phyloP scores from a whole-genome alignment of 2,329 filamentous ascomycete genomes.

The Diaporthe batatas region DNA sequence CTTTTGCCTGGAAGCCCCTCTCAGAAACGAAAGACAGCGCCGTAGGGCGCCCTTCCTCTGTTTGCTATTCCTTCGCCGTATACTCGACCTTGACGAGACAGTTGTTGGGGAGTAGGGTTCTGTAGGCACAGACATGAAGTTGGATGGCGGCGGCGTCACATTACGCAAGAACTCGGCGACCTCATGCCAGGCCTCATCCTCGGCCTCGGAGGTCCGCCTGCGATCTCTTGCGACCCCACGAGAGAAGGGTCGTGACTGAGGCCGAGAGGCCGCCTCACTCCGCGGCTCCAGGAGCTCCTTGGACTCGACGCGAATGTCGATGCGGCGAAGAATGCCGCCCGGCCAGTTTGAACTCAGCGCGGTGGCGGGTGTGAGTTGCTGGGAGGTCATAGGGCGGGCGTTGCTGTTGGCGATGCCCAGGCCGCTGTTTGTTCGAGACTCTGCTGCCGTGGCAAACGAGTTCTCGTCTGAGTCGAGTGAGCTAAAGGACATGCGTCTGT shows the following conservation, averaged over 20 bases:
- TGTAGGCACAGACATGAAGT: slow-evolving; percentile 61
- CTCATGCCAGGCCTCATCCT: slow-evolving; percentile 48
- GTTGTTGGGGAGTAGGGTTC: slow-evolving; percentile 46
- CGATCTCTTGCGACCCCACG: slow-evolving; percentile 4
- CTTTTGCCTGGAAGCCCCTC: slow-evolving; percentile 55
- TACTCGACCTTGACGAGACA: slow-evolving; percentile 32
- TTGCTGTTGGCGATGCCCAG: slow-evolving; percentile 19
- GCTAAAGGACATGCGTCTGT: slow-evolving; percentile 4
- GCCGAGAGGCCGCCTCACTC: background rate
- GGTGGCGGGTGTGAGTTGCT: slow-evolving; percentile 43
- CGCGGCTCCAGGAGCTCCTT: background rate
- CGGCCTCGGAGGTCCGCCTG: slow-evolving; percentile 30
- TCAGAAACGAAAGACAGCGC: slow-evolving; percentile 51
- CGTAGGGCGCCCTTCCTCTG: slow-evolving; percentile 56
- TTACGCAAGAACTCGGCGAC: slow-evolving; percentile 65
- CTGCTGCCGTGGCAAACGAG: slow-evolving; percentile 29
- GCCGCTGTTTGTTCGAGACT: slow-evolving; percentile 21
- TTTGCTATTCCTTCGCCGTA: slow-evolving; percentile 41
- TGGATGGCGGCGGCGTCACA: slow-evolving; percentile 62
- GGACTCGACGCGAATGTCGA: slow-evolving; percentile 44
- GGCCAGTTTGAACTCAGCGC: slow-evolving; percentile 30
- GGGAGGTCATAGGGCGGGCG: slow-evolving; percentile 19
- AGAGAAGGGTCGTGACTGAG: background rate
- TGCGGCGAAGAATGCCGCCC: slow-evolving; percentile 43
- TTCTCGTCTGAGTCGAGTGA: slow-evolving; percentile 29